Percentiles rank a stretch among this genome's conserved stretches.
Conservation (phyloP, 192 early-diverging fungal species). For the Rhizophagus clarus region DNA sequence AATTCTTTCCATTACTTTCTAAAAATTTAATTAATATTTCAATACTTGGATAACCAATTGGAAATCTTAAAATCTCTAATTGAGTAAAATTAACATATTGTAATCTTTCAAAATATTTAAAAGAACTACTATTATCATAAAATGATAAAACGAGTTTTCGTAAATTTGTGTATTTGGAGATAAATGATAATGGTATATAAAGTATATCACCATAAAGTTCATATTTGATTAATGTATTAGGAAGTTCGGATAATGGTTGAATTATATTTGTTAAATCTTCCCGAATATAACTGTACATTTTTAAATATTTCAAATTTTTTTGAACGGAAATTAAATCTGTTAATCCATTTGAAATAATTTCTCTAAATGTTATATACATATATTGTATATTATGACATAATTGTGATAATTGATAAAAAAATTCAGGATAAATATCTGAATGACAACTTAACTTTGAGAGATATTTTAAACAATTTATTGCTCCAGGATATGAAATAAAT, state of each 20-base stretch:
- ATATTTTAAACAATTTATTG: not conserved
- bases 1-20: not conserved
- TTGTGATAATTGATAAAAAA: not conserved
- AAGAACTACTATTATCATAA: not conserved
- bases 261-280: not conserved
- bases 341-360: not conserved
- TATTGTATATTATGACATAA: not conserved
- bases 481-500: not conserved
- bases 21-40: not conserved
- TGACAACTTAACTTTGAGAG: not conserved
- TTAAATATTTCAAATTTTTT: not conserved
- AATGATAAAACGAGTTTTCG: not conserved
- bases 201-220: not conserved
- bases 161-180: not conserved
- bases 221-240: not conserved
- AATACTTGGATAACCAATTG: not conserved
- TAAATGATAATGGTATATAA: not conserved
- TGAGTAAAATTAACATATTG: not conserved
- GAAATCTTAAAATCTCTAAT: not conserved
- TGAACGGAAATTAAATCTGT: not conserved
- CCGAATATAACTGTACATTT: not conserved
- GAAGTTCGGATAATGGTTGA: not conserved
- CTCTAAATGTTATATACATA: not conserved
- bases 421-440: not conserved
- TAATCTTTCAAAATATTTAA: not conserved